Evolutionary conservation across 2,329 filamentous ascomycete genomes (phyloP).

Genomic region (Scytalidium lignicola): DNA sequence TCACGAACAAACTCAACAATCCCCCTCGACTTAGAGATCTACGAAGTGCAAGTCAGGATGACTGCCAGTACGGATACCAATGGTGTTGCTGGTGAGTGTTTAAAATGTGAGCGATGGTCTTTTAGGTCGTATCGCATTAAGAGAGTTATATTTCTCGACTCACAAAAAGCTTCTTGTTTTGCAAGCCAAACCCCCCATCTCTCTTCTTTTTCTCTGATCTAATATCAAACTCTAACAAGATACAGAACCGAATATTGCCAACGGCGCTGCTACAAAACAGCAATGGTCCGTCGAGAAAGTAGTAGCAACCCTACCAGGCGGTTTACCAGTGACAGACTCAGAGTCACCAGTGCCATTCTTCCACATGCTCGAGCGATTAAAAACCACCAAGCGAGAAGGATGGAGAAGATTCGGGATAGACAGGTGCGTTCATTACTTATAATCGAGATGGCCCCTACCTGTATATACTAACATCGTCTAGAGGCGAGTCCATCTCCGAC

Average conservation of each 20-base stretch:
- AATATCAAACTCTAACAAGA: neutral
- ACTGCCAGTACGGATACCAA: neutral
- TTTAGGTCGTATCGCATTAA: no score
- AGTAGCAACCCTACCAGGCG: slow-evolving; percentile 55
- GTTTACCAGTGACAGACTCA: slow-evolving; percentile 54
- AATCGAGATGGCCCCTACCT: no score
- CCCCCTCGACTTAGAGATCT: no score
- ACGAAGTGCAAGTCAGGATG: neutral
- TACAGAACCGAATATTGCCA: neutral
- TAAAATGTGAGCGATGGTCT: no score
- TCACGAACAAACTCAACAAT: no score
- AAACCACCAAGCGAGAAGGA: slow-evolving; percentile 93
- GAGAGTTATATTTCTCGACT: no score
- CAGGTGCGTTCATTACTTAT: slow-evolving; percentile 33
- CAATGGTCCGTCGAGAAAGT: slow-evolving; percentile 57
- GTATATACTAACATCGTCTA: slow-evolving; percentile 27
- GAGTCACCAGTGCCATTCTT: slow-evolving; percentile 84
- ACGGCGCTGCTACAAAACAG: slow-evolving; percentile 18
- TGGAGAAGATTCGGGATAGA: slow-evolving; percentile 84
- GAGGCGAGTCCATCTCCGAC: slow-evolving; percentile 88
- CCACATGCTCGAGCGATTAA: slow-evolving; percentile 87
- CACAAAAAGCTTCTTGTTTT: no score
- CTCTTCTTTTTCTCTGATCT: no score
- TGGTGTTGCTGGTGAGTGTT: neutral
- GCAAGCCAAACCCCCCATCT: no score